These are phyloP conservation scores for Actinomucor elegans DNA, from an alignment of 371 early-diverging fungal genomes.

Conservation along the genomic window DNA sequence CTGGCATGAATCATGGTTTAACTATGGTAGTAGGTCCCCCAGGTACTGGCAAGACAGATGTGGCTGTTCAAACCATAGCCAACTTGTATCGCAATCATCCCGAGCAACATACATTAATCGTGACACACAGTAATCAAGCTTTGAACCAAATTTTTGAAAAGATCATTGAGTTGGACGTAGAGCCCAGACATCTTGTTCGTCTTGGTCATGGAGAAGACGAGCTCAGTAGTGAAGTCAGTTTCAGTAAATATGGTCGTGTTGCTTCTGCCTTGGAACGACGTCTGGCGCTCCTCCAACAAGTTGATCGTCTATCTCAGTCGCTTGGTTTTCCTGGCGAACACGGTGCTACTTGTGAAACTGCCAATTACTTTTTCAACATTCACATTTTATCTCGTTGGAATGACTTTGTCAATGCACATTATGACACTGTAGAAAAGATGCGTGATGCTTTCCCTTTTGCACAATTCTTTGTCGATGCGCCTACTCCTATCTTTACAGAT, in stretches of 20 bases:
- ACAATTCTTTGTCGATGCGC: constrained; percentile 73
- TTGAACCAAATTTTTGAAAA: constrained; percentile 95
- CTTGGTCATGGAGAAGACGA: constrained; percentile 95
- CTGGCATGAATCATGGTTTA: constrained; percentile 83
- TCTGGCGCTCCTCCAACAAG: constrained; percentile 69
- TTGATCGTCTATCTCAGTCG: constrained; percentile 72
- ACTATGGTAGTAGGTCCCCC: constrained; percentile 95
- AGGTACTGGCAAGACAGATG: constrained; percentile 96
- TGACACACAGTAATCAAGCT: constrained; percentile 96
- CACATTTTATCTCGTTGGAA: constrained; percentile 82
- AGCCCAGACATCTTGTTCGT: constrained; percentile 88
- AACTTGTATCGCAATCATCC: constrained; percentile 92
- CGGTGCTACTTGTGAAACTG: constrained; percentile 92
- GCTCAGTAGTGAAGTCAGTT: constrained; percentile 74
- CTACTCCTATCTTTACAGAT: constrained; percentile 69
- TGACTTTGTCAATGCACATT: constrained; percentile 42
- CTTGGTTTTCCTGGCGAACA: constrained; percentile 78
- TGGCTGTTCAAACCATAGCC: constrained; percentile 93
- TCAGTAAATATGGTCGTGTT: constrained; percentile 92
- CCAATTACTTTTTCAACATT: constrained; percentile 81
- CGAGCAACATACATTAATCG: constrained; percentile 83
- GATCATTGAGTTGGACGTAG: constrained; percentile 83
- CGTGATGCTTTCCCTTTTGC: constrained; percentile 78
- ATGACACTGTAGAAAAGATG: constrained; percentile 22
- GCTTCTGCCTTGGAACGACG: constrained; percentile 88